These are phyloP conservation scores for Phyllosticta paracitricarpa DNA, from an alignment of 2,329 filamentous ascomycete genomes.

Conservation along the genomic window DNA sequence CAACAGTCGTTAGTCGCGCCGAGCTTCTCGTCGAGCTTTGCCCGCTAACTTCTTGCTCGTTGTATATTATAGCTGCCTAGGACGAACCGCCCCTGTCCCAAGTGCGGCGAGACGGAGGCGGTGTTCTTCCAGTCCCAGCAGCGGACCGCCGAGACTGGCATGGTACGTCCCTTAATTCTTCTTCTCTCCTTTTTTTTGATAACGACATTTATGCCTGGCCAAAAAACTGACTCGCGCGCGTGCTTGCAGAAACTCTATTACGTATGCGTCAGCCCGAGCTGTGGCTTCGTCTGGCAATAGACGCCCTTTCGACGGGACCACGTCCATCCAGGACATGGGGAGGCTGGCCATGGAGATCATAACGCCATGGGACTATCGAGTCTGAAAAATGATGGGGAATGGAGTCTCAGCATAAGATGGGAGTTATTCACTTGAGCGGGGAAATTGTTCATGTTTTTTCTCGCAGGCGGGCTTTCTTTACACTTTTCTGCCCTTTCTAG, in stretches of 20 bases:
- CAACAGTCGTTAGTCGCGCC: constrained; percentile 10
- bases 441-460: background rate
- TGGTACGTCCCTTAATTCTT: constrained; percentile 54
- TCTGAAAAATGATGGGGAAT: background rate
- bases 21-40: constrained; percentile 19
- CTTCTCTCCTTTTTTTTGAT: background rate
- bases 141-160: constrained; percentile 91
- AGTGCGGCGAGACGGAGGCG: constrained; percentile 76
- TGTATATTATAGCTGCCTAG: constrained; percentile 80
- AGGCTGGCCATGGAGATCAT: background rate
- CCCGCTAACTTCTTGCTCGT: constrained; percentile 20
- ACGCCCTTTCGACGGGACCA: background rate
- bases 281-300: constrained; percentile 68
- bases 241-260: constrained; percentile 39
- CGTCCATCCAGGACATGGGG: background rate
- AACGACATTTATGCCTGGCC: background rate
- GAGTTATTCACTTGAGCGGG: background rate
- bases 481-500: background rate
- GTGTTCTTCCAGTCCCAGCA: constrained; percentile 99
- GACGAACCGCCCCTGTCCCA: constrained; percentile 74
- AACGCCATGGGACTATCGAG: background rate
- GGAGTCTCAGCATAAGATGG: background rate
- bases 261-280: constrained; percentile 88
- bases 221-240: background rate
- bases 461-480: background rate